Percentiles rank a stretch among this genome's conserved stretches.
These are phyloP conservation scores for Talaromyces sp. DNA, from an alignment of 2,329 filamentous ascomycete genomes.

Conservation along the genomic window DNA sequence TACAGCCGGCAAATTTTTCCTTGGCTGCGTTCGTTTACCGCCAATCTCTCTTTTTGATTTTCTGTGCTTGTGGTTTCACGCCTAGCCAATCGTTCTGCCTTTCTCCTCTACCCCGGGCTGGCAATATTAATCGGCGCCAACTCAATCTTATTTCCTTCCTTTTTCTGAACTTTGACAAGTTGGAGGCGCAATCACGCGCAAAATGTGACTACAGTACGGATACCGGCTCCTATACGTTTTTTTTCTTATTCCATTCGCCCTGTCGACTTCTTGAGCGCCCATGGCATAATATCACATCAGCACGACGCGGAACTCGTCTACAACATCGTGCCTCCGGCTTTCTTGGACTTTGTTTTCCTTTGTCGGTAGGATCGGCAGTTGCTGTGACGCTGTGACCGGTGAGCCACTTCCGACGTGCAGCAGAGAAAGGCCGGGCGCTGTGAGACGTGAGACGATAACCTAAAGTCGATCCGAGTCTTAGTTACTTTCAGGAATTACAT, in stretches of 20 bases:
- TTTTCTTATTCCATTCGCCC: not conserved
- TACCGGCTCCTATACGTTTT: not conserved
- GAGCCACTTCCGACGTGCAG: not conserved
- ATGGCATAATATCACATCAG: not conserved
- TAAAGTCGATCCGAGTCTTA: not conserved
- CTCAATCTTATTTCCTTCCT: not conserved
- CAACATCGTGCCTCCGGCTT: not conserved
- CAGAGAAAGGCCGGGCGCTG: not conserved
- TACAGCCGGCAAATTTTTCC: not conserved
- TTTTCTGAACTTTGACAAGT: not conserved
- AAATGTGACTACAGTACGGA: too few relatives aligned
- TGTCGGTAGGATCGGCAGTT: not conserved
- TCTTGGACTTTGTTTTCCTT: not conserved
- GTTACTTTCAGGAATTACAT: not conserved
- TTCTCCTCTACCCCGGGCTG: not conserved
- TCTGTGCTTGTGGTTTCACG: not conserved
- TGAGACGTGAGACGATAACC: not conserved
- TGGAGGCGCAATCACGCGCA: not conserved
- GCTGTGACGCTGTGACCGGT: not conserved
- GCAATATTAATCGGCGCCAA: not conserved
- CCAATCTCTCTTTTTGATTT: not conserved
- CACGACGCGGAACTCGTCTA: not conserved
- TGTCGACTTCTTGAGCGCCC: not conserved
- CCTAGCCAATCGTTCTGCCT: not conserved
- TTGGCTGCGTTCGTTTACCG: not conserved